Base-by-base conservation (phyloP, 768 basidiomycete species). In the Macrocybe gigantea region DNA sequence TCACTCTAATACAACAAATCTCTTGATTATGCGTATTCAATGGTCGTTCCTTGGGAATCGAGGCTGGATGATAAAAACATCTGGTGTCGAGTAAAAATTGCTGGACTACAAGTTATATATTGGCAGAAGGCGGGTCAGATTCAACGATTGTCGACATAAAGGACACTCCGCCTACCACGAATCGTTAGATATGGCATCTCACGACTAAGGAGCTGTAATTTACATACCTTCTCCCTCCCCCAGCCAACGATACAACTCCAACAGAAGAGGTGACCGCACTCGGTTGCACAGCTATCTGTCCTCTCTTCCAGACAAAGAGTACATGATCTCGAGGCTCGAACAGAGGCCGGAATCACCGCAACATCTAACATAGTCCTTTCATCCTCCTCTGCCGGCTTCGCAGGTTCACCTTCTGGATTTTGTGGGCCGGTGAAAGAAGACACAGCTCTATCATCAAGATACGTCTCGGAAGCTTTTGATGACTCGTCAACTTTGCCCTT, bases 1-100 rank as follows among this genome's bases (percentile, higher is more conserved):
- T 98, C 61, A 97, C 95, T n/a, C 80, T 94, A 46, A 95, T 97
- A 63, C 92, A 95, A 62, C 88, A 85, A 68, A 59, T 70, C 41
- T 62, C 60, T 51, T 69, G 53, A 67, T 37, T 38, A 43, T 43
- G 14, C 36, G 41, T 50, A 44, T 53, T 44, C 13, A 50, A 2
- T 38, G 2, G 11, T 38, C 11, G 11, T 38, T 14, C 36, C 36
- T 11, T 38, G 11, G 11, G 2, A 11, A 11, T 38, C 36, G 14
- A 14, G 11, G 36, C 11, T 38, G 14, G 11, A 38, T 38, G 11
- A 11, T 38, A 11, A 15, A 41, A 32, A 41, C 5, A 7, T 11
- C 43, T 12, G 3, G 5, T 11, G 54, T 48, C 45, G 44, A 50
- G 49, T 4, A 2, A 22, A 22, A 22, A 22, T 22, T 22, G 22